phyloP scores from a whole-genome alignment of 2,329 filamentous ascomycete genomes.

The Pestalotiopsis sp. region DNA sequence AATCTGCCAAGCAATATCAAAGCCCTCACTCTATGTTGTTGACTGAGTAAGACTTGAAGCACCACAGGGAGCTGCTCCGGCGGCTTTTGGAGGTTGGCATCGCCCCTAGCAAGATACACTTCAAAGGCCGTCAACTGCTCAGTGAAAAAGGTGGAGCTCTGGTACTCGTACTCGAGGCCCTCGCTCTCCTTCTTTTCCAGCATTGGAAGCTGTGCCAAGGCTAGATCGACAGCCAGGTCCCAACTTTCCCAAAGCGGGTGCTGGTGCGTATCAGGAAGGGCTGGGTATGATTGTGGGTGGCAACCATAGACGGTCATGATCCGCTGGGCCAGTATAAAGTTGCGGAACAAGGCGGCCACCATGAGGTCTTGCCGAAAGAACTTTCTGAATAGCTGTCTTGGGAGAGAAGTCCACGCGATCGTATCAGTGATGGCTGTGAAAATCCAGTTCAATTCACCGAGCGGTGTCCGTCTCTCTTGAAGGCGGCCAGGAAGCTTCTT shows the following conservation, averaged over 20 bases:
- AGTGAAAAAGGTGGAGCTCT: conserved; percentile 93
- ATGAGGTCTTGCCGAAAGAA: conserved; percentile 97
- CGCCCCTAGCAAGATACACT: conserved; percentile 82
- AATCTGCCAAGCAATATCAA: conserved; percentile 92
- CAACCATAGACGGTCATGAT: conserved; percentile 97
- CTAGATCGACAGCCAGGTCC: conserved; percentile 96
- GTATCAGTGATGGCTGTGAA: conserved; percentile 99
- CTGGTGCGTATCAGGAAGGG: conserved; percentile 90
- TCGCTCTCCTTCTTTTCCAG: conserved; percentile 76
- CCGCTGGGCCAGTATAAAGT: conserved; percentile 90
- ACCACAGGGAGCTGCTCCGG: conserved; percentile 96
- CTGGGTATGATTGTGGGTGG: conserved; percentile 87
- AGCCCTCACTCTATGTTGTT: conserved; percentile 88
- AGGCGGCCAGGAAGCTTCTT: conserved; percentile 87
- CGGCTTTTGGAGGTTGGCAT: conserved; percentile 78
- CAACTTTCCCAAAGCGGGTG: conserved; percentile 96
- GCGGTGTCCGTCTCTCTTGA: conserved; percentile 87
- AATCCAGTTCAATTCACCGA: conserved; percentile 98
- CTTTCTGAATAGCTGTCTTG: conserved; percentile 89
- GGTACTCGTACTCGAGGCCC: conserved; percentile 82
- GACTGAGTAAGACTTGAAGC: conserved; percentile 90
- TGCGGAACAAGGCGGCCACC: conserved; percentile 97
- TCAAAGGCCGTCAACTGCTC: conserved; percentile 97
- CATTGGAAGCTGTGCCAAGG: conserved; percentile 83
- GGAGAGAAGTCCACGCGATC: conserved; percentile 95